Evolutionary conservation across 2,329 filamentous ascomycete species (phyloP).

Genomic region (Alternaria atra): DNA sequence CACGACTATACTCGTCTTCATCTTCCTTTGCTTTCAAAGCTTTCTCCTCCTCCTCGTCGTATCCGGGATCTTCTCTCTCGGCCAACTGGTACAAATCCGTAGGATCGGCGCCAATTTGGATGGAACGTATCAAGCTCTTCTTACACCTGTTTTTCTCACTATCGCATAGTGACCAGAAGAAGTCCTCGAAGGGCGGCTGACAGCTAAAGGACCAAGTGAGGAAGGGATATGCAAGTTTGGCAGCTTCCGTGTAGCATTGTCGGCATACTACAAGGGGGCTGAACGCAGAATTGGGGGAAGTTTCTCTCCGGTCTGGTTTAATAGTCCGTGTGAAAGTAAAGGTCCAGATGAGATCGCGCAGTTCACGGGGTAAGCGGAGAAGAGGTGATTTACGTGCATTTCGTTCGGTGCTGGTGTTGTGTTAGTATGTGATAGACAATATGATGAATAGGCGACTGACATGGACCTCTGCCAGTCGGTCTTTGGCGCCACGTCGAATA

Average conservation of each 20-base stretch:
- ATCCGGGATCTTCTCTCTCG: conserved; percentile 1
- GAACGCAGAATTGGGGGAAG: not conserved
- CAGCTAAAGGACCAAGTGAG: not conserved
- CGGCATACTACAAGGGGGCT: not conserved
- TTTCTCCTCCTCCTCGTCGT: not conserved
- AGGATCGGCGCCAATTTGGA: conserved; percentile 4
- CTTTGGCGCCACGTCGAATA: not conserved
- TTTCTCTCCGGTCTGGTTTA: not conserved
- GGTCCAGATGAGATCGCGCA: conserved; percentile 8
- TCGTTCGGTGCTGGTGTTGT: not conserved
- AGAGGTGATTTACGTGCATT: not conserved
- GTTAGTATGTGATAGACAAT: not conserved
- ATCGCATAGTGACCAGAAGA: not conserved
- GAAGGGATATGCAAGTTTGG: not conserved
- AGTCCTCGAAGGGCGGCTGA: not conserved
- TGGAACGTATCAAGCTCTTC: not conserved
- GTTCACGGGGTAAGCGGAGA: conserved; percentile 4
- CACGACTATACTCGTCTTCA: not conserved
- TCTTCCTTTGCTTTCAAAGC: not conserved
- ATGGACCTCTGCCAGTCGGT: not conserved
- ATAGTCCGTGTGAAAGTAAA: not conserved
- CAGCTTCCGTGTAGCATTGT: conserved; percentile 4
- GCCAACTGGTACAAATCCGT: conserved; percentile 1
- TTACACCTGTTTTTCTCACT: not conserved
- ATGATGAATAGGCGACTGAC: not conserved